phyloP scores from a whole-genome alignment of 2,329 filamentous ascomycete genomes.

The Stemphylium beticola region DNA sequence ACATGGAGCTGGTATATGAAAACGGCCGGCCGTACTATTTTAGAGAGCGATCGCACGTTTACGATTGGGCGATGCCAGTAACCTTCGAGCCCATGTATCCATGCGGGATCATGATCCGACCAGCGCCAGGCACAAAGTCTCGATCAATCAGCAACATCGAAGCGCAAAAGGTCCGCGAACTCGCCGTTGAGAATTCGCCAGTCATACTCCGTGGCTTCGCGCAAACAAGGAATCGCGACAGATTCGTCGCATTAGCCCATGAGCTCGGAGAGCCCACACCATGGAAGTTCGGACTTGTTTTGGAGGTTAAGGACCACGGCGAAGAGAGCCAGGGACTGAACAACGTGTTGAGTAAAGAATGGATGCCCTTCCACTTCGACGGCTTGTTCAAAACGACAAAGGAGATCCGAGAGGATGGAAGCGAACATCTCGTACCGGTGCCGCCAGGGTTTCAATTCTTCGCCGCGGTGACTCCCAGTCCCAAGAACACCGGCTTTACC shows the following conservation, averaged over 20 bases:
- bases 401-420: constrained; percentile 38
- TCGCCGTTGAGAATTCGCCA: constrained; percentile 60
- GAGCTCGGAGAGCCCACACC: constrained; percentile 58
- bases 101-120: constrained; percentile 27
- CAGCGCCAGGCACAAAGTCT: constrained; percentile 7
- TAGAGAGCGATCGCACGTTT: constrained; percentile 18
- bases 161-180: constrained; percentile 51
- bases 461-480: constrained; percentile 55
- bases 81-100: constrained; percentile 29
- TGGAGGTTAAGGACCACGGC: constrained; percentile 67
- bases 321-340: constrained; percentile 55
- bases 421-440: constrained; percentile 23
- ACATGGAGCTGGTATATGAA: constrained; percentile 17
- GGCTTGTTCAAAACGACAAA: constrained; percentile 63
- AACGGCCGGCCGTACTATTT: constrained; percentile 19
- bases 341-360: constrained; percentile 58
- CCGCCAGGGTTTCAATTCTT: constrained; percentile 59
- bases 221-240: constrained; percentile 54
- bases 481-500: constrained; percentile 60
- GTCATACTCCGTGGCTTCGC: constrained; percentile 61
- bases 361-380: constrained; percentile 66
- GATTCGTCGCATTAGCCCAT: constrained; percentile 55
- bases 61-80: constrained; percentile 14
- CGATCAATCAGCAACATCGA: constrained; percentile 54
- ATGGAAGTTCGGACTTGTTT: constrained; percentile 66